These are phyloP conservation scores for Rhodotorula paludigena DNA, from an alignment of 768 basidiomycete species.

Conservation along the genomic window DNA sequence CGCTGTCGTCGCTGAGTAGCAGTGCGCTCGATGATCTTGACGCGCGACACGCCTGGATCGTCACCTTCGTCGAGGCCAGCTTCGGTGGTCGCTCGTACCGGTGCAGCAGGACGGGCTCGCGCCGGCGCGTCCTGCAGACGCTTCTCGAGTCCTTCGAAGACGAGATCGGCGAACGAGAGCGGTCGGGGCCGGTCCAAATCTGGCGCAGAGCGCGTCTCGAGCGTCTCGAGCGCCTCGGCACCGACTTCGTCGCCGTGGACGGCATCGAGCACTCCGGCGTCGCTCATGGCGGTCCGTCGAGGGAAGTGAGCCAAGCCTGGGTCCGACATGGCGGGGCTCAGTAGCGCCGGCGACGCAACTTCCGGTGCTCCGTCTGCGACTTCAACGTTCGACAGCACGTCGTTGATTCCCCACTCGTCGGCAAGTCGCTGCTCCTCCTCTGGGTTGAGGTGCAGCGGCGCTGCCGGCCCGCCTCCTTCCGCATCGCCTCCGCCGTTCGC, in stretches of 20 bases:
- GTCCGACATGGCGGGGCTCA: constrained; percentile 1
- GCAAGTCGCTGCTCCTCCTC: constrained; percentile 29
- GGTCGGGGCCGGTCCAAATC: constrained; percentile 1
- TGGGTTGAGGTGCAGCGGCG: not conserved
- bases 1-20: not conserved
- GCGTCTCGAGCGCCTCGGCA: constrained; percentile 9
- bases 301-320: not conserved
- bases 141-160: constrained; percentile 19
- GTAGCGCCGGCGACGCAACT: not conserved
- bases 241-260: not conserved
- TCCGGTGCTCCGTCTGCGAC: not conserved
- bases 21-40: constrained; percentile 30
- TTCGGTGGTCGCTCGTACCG: not conserved
- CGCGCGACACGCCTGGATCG: not conserved
- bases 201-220: constrained; percentile 32
- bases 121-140: not conserved
- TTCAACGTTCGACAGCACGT: not conserved
- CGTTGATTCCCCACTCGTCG: constrained; percentile 29
- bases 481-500: not conserved
- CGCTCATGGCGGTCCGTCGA: not conserved
- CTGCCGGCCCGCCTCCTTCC: too few relatives aligned
- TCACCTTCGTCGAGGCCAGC: not conserved
- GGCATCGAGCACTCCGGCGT: constrained; percentile 2
- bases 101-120: not conserved
- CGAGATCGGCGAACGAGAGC: constrained; percentile 6